These are phyloP conservation scores for Ormosia emarginata DNA, from an alignment of 306 rosid genomes.

Conservation along the genomic window DNA sequence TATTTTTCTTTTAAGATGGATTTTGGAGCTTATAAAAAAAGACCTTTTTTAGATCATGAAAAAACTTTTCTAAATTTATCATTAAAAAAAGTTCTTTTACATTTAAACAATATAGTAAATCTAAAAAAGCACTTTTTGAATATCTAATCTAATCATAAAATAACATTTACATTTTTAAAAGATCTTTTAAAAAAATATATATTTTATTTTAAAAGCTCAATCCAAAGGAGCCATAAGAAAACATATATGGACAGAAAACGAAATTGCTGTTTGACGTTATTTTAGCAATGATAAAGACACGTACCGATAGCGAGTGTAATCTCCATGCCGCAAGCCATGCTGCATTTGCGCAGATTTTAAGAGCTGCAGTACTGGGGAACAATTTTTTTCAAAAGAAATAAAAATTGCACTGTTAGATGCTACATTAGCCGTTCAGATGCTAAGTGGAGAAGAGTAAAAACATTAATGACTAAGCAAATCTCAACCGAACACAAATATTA, in stretches of 20 bases:
- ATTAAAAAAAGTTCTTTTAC: too few relatives aligned
- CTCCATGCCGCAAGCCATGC: constrained; percentile 91
- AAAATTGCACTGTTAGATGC: background rate
- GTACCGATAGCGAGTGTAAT: constrained; percentile 92
- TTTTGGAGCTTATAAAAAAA: too few relatives aligned
- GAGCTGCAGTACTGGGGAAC: constrained; percentile 73
- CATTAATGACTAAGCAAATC: background rate
- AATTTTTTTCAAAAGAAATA: background rate
- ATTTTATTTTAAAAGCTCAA: too few relatives aligned
- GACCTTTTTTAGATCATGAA: too few relatives aligned
- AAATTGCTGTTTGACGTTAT: background rate
- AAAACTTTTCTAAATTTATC: too few relatives aligned
- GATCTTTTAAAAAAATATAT: too few relatives aligned
- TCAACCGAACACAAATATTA: background rate
- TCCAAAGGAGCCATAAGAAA: background rate
- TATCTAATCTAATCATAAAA: too few relatives aligned
- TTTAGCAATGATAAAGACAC: background rate
- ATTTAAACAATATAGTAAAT: too few relatives aligned
- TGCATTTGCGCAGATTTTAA: constrained; percentile 96
- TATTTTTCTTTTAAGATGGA: too few relatives aligned
- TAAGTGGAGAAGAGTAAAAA: background rate
- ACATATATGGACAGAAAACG: background rate
- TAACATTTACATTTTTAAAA: too few relatives aligned
- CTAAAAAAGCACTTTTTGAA: too few relatives aligned
- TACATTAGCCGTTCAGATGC: background rate